A percentile compares a stretch with the other conserved stretches of the same genome.
These are phyloP conservation scores for Lyophyllum atratum DNA, from an alignment of 768 basidiomycete genomes.

Conservation along the genomic window DNA sequence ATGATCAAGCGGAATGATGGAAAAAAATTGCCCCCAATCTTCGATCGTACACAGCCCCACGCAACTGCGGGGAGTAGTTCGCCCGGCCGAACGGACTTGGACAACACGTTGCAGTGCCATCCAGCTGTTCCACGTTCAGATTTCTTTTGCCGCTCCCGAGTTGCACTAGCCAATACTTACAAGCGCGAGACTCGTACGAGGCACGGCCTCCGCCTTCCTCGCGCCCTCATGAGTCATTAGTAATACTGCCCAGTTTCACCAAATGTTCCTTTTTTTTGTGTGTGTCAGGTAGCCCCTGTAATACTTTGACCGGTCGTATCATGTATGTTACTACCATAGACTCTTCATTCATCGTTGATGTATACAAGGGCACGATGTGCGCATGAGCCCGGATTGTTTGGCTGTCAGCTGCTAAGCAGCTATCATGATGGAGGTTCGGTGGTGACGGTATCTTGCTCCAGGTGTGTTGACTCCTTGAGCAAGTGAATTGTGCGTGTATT, in stretches of 20 bases:
- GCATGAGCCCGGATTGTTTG: not conserved
- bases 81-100: not conserved
- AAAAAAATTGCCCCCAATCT: conserved; percentile 2
- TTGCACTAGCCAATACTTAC: not conserved
- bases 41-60: conserved; percentile 9
- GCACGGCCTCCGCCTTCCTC: not conserved
- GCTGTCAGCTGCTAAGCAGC: not conserved
- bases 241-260: not conserved
- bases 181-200: not conserved
- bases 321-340: not conserved
- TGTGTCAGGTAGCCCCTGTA: not conserved
- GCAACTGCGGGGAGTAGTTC: not conserved
- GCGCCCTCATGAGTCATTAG: not conserved
- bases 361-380: not conserved
- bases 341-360: not conserved
- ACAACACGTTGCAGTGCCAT: not conserved
- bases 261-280: not conserved
- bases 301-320: not conserved
- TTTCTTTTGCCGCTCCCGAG: not conserved
- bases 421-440: not conserved
- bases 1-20: not conserved
- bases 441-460: not conserved
- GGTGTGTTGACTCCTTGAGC: not conserved
- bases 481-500: not conserved
- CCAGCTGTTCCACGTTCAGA: not conserved